These are phyloP conservation scores for Tolypocladium tropicale DNA, from an alignment of 2,329 filamentous ascomycete genomes.

Conservation along the genomic window DNA sequence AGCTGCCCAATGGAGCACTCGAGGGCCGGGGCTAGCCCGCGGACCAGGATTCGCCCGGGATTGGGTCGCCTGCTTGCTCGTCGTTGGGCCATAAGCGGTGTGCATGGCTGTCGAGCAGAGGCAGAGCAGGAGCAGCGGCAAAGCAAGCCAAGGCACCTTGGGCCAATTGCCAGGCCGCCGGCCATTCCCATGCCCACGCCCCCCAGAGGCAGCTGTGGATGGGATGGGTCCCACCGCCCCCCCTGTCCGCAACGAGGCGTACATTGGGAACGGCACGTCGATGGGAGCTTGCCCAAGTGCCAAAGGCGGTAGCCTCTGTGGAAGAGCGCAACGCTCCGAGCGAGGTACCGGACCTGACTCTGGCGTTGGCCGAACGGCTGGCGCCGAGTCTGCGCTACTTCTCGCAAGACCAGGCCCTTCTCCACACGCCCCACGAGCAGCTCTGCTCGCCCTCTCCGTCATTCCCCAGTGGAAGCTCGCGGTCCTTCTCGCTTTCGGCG, in stretches of 20 bases:
- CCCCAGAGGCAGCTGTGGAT: conserved; percentile 1
- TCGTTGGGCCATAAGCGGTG: conserved; percentile 24
- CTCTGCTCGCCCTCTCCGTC: neutral
- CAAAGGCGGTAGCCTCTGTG: neutral
- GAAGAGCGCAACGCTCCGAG: neutral
- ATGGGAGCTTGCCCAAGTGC: neutral
- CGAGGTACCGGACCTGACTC: neutral
- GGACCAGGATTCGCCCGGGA: conserved; percentile 27
- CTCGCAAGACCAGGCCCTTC: neutral
- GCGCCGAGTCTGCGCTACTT: conserved; percentile 1
- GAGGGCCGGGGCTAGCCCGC: conserved; percentile 35
- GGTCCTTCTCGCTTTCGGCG: neutral
- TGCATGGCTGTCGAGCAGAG: conserved; percentile 9
- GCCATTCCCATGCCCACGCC: neutral
- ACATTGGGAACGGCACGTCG: neutral
- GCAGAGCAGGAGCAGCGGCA: neutral
- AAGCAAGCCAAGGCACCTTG: neutral
- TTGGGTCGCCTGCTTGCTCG: conserved; percentile 13
- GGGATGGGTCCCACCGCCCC: neutral
- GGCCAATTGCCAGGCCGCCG: neutral
- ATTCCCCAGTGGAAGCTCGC: neutral
- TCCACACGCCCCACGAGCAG: neutral
- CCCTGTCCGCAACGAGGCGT: neutral
- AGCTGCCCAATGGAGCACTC: conserved; percentile 40
- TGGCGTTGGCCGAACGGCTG: neutral